Conservation (phyloP, 1,139 yeast genomes). For the Tardiomyces depauwii region DNA sequence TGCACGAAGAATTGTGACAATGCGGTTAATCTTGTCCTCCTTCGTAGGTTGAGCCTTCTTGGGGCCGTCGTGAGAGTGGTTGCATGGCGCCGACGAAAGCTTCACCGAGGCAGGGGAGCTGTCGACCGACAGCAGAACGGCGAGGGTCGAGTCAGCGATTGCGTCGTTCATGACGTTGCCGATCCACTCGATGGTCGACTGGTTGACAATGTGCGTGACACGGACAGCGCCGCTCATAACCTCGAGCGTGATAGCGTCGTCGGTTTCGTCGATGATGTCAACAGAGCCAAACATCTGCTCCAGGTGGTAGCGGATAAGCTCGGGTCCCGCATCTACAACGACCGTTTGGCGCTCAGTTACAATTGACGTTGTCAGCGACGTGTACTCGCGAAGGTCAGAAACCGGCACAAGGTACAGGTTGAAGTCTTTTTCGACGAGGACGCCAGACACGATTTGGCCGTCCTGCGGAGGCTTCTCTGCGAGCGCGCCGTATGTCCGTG, state of each 20-base stretch:
- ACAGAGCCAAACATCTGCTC: constrained; percentile 92
- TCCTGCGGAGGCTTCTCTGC: constrained; percentile 35
- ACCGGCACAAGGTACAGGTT: constrained; percentile 73
- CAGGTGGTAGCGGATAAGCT: constrained; percentile 77
- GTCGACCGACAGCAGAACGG: constrained; percentile 82
- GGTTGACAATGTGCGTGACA: constrained; percentile 18
- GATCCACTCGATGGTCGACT: constrained; percentile 68
- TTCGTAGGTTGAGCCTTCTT: background rate
- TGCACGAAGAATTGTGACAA: constrained; percentile 54
- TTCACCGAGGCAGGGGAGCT: constrained; percentile 94
- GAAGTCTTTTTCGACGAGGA: constrained; percentile 83
- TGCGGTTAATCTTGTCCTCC: constrained; percentile 41
- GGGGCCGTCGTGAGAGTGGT: constrained; percentile 19
- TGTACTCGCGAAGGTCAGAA: constrained; percentile 79
- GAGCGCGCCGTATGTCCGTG: constrained; percentile 71
- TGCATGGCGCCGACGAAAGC: constrained; percentile 51
- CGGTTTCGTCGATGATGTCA: constrained; percentile 51
- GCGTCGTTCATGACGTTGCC: constrained; percentile 87
- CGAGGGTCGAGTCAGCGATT: constrained; percentile 87
- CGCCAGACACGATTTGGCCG: constrained; percentile 62
- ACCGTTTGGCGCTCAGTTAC: constrained; percentile 74
- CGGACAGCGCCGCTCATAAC: constrained; percentile 37
- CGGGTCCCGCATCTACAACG: constrained; percentile 69
- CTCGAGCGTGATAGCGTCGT: constrained; percentile 18
- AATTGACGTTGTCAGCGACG: constrained; percentile 77